These are phyloP conservation scores for Boletus semigastroideus DNA, from an alignment of 1,284 basidiomycete genomes.

Conservation along the genomic window DNA sequence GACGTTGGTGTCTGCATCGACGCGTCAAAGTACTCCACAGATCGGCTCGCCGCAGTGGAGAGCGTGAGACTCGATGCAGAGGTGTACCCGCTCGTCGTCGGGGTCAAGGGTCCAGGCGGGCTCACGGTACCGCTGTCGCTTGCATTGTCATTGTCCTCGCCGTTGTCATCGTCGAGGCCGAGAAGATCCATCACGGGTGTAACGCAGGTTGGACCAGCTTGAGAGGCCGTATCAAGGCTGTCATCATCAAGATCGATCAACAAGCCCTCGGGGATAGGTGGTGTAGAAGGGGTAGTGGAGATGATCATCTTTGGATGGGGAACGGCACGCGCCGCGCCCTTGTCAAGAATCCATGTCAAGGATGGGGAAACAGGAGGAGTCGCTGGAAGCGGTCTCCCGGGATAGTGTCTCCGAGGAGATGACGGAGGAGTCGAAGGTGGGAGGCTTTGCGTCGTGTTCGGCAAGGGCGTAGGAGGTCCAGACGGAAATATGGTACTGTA, in stretches of 20 bases:
- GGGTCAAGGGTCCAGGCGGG: slow-evolving; percentile 33
- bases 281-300: slow-evolving; percentile 23
- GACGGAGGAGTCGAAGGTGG: slow-evolving; percentile 19
- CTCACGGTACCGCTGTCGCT: slow-evolving; percentile 35
- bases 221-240: slow-evolving; percentile 25
- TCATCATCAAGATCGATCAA: slow-evolving; percentile 35
- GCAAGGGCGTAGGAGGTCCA: slow-evolving; percentile 29
- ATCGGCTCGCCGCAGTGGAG: slow-evolving; percentile 24
- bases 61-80: slow-evolving; percentile 31
- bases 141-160: slow-evolving; percentile 20
- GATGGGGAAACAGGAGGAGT: slow-evolving; percentile 35
- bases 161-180: slow-evolving; percentile 18
- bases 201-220: slow-evolving; percentile 1
- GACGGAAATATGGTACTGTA: slow-evolving; percentile 36
- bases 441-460: slow-evolving; percentile 27
- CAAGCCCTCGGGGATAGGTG: slow-evolving; percentile 33
- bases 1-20: slow-evolving; percentile 26
- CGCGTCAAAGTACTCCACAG: slow-evolving; percentile 28
- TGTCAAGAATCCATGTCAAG: slow-evolving; percentile 35
- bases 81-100: slow-evolving; percentile 27
- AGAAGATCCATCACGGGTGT: slow-evolving; percentile 24
- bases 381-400: slow-evolving; percentile 34
- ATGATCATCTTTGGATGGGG: slow-evolving; percentile 20
- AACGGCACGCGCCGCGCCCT: slow-evolving; percentile 11
- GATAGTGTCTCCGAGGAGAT: slow-evolving; percentile 32